These are phyloP conservation scores for Pichia heedii DNA, from an alignment of 805 yeast genomes.

Conservation along the genomic window DNA sequence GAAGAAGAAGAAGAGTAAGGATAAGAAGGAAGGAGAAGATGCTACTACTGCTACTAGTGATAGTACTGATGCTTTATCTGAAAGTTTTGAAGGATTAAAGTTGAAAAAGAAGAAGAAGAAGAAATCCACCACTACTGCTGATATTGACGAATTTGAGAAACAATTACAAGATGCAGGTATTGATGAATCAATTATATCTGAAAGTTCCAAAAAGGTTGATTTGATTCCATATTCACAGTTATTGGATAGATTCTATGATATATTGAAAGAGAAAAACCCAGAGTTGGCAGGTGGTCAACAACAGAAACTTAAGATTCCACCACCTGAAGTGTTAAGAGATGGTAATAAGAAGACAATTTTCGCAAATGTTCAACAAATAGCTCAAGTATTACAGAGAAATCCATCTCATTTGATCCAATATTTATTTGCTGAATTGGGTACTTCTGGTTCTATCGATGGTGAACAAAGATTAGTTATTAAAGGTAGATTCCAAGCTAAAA, in stretches of 20 bases:
- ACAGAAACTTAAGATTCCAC: constrained; percentile 93
- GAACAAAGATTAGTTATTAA: constrained; percentile 92
- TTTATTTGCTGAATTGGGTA: constrained; percentile 97
- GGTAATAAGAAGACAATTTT: constrained; percentile 95
- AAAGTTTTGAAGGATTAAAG: constrained; percentile 60
- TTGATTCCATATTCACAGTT: constrained; percentile 62
- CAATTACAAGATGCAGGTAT: constrained; percentile 88
- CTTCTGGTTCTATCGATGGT: constrained; percentile 98
- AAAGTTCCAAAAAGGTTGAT: constrained; percentile 37
- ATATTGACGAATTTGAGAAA: constrained; percentile 76
- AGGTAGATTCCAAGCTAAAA: constrained; percentile 98
- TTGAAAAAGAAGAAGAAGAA: constrained; percentile 75
- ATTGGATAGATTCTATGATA: constrained; percentile 75
- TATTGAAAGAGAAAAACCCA: constrained; percentile 89
- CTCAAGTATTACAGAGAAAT: constrained; percentile 89
- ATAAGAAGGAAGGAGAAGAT: constrained; percentile 23
- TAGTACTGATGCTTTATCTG: constrained; percentile 36
- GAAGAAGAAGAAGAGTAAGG: constrained; percentile 69
- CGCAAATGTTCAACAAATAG: constrained; percentile 90
- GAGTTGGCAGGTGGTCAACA: constrained; percentile 96
- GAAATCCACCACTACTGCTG: constrained; percentile 51
- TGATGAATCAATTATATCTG: constrained; percentile 32
- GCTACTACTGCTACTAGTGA: constrained; percentile 26
- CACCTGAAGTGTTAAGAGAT: constrained; percentile 94
- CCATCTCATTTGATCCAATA: constrained; percentile 96